These are phyloP conservation scores for Globisporangium okanoganense DNA, from an alignment of 352 stramenopile species.

Conservation along the genomic window DNA sequence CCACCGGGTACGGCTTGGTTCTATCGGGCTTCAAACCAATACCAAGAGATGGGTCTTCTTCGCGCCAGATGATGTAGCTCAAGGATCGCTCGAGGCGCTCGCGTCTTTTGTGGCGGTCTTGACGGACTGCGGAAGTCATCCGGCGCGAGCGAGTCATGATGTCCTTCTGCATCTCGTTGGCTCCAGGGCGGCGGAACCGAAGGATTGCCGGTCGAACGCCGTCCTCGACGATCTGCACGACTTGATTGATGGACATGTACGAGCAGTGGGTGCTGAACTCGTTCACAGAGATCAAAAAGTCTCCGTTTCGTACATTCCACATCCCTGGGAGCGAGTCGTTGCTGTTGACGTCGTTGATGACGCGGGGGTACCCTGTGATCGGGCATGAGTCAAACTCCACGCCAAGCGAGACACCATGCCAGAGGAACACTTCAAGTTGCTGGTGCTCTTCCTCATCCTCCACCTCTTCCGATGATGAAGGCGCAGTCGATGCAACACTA, in stretches of 20 bases:
- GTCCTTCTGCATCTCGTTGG: constrained; percentile 36
- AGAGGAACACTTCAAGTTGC: constrained; percentile 60
- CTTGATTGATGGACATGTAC: constrained; percentile 37
- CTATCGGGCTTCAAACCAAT: constrained; percentile 50
- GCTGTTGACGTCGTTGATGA: constrained; percentile 43
- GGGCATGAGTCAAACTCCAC: constrained; percentile 42
- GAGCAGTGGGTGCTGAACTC: constrained; percentile 34
- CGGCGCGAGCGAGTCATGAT: constrained; percentile 19
- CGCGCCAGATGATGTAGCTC: constrained; percentile 64
- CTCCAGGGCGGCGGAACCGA: constrained; percentile 46
- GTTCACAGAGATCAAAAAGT: constrained; percentile 64
- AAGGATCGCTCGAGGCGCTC: constrained; percentile 52
- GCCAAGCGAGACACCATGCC: constrained; percentile 52
- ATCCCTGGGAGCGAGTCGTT: constrained; percentile 64
- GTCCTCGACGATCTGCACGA: constrained; percentile 54
- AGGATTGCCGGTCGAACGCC: constrained; percentile 60
- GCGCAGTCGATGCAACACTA: constrained; percentile 5
- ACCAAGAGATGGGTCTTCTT: constrained; percentile 57
- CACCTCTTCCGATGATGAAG: constrained; percentile 12
- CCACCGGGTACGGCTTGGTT: constrained; percentile 49
- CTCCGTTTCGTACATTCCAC: constrained; percentile 56
- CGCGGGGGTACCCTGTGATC: constrained; percentile 47
- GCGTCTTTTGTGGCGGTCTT: constrained; percentile 36
- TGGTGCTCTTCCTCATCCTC: constrained; percentile 38
- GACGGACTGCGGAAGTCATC: constrained; percentile 4